These are phyloP conservation scores for Fusarium caatingaense DNA, from an alignment of 2,329 filamentous ascomycete genomes.

Conservation along the genomic window DNA sequence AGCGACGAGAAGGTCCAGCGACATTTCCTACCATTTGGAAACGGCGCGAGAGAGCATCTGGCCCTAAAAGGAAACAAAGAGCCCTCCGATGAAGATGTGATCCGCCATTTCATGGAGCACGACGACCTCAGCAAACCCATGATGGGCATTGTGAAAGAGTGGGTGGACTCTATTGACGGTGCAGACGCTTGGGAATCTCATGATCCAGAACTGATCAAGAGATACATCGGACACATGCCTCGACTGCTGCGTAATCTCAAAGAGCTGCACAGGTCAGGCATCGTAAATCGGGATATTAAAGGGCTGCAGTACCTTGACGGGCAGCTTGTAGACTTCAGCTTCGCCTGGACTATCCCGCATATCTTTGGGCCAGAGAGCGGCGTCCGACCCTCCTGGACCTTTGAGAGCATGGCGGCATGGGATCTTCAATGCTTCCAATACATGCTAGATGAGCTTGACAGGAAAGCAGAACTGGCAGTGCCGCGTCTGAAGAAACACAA, in stretches of 20 bases:
- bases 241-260: background rate
- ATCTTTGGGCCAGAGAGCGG: background rate
- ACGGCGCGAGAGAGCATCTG: background rate
- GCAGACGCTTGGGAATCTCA: rapidly evolving
- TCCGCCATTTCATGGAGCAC: background rate
- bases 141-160: background rate
- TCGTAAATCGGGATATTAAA: background rate
- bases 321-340: background rate
- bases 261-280: background rate
- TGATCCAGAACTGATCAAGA: background rate
- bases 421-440: background rate
- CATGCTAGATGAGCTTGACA: background rate
- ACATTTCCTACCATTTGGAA: background rate
- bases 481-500: background rate
- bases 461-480: background rate
- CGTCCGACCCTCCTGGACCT: background rate
- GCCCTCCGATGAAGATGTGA: background rate
- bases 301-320: background rate
- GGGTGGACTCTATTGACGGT: background rate
- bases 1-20: background rate
- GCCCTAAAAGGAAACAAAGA: background rate
- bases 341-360: background rate
- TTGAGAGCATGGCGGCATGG: background rate
- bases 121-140: background rate
- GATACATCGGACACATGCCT: background rate